phyloP scores from a whole-genome alignment of 169 alveolate species.

The Plasmodium chabaudi region DNA sequence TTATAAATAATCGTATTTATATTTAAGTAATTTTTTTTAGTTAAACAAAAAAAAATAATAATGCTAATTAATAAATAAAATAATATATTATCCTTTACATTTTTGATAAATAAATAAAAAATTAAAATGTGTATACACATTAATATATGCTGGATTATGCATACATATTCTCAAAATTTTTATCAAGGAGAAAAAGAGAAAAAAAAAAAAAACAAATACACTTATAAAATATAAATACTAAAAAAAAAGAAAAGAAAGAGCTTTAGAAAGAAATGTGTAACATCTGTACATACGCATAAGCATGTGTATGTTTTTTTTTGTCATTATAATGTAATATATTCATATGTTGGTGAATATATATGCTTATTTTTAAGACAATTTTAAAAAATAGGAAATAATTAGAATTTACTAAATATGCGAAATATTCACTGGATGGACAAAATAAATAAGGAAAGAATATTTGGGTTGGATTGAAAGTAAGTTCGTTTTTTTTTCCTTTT shows the following conservation, averaged over 20 bases:
- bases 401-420: background rate
- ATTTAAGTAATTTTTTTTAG: too few relatives aligned
- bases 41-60: too few relatives aligned
- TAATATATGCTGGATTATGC: background rate
- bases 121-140: background rate
- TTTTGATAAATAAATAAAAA: too few relatives aligned
- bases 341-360: background rate
- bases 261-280: background rate
- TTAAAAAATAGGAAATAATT: constrained; percentile 12
- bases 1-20: background rate
- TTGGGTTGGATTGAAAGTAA: too few relatives aligned
- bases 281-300: constrained; percentile 8
- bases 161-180: background rate
- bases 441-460: too few relatives aligned
- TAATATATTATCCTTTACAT: background rate
- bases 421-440: too few relatives aligned
- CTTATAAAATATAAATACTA: background rate
- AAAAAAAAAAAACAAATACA: constrained; percentile 3
- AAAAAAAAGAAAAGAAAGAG: background rate
- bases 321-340: background rate
- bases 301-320: background rate
- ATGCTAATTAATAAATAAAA: background rate
- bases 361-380: background rate
- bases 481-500: background rate
- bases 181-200: background rate